Evolutionary conservation across 495 filamentous ascomycete genomes (phyloP), one percentile per base, ranked within the genome.

Genomic region (Xylaria flabelliformis): DNA sequence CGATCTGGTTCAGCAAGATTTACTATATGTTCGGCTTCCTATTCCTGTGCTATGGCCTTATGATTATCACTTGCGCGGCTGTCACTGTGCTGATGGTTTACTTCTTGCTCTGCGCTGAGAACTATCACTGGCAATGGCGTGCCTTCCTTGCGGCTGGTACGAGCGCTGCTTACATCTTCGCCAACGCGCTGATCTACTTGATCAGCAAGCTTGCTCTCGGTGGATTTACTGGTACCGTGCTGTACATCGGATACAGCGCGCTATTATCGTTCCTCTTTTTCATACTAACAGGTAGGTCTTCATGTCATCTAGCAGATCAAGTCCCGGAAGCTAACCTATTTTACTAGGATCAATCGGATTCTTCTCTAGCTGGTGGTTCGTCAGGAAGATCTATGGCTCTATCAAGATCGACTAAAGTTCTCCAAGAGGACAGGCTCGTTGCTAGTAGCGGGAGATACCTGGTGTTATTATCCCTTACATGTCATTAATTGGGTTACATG

Each of bases 1-100:
- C 91, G 12, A 93, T 99, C 77, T 99, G 96, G 96, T 95, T 94
- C 81, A 93, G 90, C 85, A 95, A 95, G 85, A 93, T 99, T 69
- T 99, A 99, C 85, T 99, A 99, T 85, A 99, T 99, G 96, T 99
- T 99, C 75, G 96, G 96, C 39, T 99, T 99, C 87, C 86, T 99
- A 50, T 99, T 99, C 86, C 84, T 99, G 65, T 97, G 94, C 87
- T 99, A 97, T 82, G 95, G 92, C 19, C 89, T 99, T 74, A 98
- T 98, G 94, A 94, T 98, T 77, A 92, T 97, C 78, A 98, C 96
- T 5, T 93, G 91, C 67, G 95, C 96, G 1, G 92, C 94, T 3
- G 95, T 96, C 44, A 97, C 96, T 3, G 88, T 98, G 24, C 85
- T 99, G 5, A 89, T 97, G 82, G 91, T 98, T 0, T 99, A 99